phyloP scores from a whole-genome alignment of 768 basidiomycete genomes.

The Boletus eberwhitei region DNA sequence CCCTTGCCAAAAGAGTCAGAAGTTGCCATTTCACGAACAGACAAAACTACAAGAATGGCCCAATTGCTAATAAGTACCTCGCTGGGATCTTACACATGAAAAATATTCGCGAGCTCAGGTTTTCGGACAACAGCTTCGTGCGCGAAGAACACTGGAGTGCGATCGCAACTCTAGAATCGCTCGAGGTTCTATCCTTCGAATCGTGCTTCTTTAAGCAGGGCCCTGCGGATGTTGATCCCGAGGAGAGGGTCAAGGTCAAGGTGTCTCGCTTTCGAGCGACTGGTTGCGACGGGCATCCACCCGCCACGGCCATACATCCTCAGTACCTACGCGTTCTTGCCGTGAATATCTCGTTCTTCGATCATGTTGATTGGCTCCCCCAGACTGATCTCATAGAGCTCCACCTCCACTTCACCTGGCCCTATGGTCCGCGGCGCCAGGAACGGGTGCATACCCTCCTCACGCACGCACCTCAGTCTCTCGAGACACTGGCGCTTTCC shows the following conservation, averaged over 20 bases:
- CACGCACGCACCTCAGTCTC: background rate
- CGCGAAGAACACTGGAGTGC: constrained; percentile 12
- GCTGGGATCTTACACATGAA: constrained; percentile 17
- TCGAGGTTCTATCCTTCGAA: constrained; percentile 17
- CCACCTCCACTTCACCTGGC: background rate
- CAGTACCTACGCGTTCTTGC: background rate
- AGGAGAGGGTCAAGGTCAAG: constrained; percentile 1
- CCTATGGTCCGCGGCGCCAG: too few relatives aligned
- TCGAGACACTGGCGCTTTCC: constrained; percentile 1
- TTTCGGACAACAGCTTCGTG: constrained; percentile 6
- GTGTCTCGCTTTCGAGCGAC: constrained; percentile 5
- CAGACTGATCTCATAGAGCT: constrained; percentile 5
- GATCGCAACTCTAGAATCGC: constrained; percentile 10
- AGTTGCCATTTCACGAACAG: constrained; percentile 10
- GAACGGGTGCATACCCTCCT: background rate
- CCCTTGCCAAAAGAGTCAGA: constrained; percentile 32
- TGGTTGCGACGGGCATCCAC: fast-evolving
- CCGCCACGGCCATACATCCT: background rate
- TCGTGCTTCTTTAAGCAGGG: too few relatives aligned
- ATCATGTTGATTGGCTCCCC: background rate
- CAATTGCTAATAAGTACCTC: background rate
- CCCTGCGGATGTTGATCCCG: background rate
- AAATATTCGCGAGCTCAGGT: constrained; percentile 14
- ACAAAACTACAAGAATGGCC: too few relatives aligned
- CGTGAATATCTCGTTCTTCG: background rate